These are phyloP conservation scores for Peronospora tabacina DNA, from an alignment of 352 stramenopile species.

Conservation along the genomic window DNA sequence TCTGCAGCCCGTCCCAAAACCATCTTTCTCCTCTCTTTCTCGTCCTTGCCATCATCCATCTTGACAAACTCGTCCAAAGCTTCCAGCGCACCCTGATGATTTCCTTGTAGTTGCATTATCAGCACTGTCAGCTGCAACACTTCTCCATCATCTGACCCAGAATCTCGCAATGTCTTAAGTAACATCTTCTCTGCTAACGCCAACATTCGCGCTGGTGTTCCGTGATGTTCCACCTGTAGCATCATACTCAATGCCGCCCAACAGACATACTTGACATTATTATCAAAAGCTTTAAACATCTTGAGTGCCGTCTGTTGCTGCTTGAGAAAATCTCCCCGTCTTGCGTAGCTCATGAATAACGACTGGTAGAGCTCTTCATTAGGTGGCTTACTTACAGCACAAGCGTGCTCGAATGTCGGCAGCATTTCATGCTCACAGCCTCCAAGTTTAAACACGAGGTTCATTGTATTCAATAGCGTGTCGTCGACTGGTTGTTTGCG, in stretches of 20 bases:
- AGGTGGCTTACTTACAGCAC: conserved; percentile 33
- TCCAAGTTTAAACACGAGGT: conserved; percentile 70
- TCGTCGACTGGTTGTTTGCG: conserved; percentile 64
- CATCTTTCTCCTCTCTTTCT: conserved; percentile 21
- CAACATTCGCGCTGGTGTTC: conserved; percentile 64
- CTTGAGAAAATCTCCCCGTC: conserved; percentile 65
- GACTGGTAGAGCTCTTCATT: conserved; percentile 66
- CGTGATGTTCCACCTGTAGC: conserved; percentile 65
- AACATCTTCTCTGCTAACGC: conserved; percentile 74
- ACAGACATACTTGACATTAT: conserved; percentile 68
- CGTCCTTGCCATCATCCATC: conserved; percentile 12
- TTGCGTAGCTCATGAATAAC: conserved; percentile 66
- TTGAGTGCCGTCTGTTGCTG: conserved; percentile 84
- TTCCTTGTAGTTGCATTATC: conserved; percentile 69
- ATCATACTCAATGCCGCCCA: conserved; percentile 81
- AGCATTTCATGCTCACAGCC: conserved; percentile 76
- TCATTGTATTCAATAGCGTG: conserved; percentile 80
- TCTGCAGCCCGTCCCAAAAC: conserved; percentile 51
- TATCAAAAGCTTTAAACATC: conserved; percentile 72
- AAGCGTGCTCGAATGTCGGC: conserved; percentile 63
- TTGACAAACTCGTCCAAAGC: conserved; percentile 68
- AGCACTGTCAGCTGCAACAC: conserved; percentile 59
- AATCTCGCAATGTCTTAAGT: conserved; percentile 61
- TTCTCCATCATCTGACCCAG: conserved; percentile 53
- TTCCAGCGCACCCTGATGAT: conserved; percentile 50